Evolutionary conservation across 1,139 yeast species (phyloP), one percentile per base, ranked within the genome.

Genomic region (Yamadazyma spencermartinsiae): DNA sequence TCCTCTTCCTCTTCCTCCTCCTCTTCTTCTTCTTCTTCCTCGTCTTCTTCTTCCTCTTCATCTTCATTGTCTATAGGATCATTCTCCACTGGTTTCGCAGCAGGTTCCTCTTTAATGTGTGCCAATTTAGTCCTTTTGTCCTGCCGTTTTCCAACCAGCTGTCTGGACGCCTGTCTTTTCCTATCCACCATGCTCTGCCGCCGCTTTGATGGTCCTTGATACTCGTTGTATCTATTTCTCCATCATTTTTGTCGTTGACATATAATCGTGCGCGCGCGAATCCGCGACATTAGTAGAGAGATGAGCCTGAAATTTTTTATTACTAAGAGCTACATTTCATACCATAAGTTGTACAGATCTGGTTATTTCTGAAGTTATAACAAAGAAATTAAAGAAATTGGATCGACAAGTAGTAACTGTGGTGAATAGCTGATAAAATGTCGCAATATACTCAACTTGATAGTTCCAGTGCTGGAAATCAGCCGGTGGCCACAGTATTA

Each of bases 401-500:
- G n/a, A n/a, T n/a, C n/a, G n/a, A n/a, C n/a, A n/a, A n/a, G n/a
- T n/a, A n/a, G n/a, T n/a, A n/a, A n/a, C n/a, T n/a, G n/a, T n/a
- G n/a, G n/a, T n/a, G n/a, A n/a, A n/a, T 20, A 20, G 23, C 23
- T 8, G 23, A 20, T 12, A 26, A 28, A 13, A 75, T 74, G 80
- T 74, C 80, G 7, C 70, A 74, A 48, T 76, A 76, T 49, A 71
- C 80, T 12, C 76, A 69, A 43, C 58, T 77, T 39, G 58, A 55
- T 13, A 59, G 56, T 34, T 51, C 52, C 20, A 62, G 56, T 21
- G 55, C 51, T 13, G 63, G 70, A n/a, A 42, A 38, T n/a, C 55
- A 43, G 18, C 43, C 34, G 3, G 77, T 71, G 17, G 95, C 97
- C 18, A 92, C 98, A 2, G 95, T 94, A 44, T 77, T 92, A 45